A percentile compares a stretch with the other conserved stretches of the same genome.
phyloP scores from a whole-genome alignment of 352 stramenopile species.

The Pythium brachiatum region DNA sequence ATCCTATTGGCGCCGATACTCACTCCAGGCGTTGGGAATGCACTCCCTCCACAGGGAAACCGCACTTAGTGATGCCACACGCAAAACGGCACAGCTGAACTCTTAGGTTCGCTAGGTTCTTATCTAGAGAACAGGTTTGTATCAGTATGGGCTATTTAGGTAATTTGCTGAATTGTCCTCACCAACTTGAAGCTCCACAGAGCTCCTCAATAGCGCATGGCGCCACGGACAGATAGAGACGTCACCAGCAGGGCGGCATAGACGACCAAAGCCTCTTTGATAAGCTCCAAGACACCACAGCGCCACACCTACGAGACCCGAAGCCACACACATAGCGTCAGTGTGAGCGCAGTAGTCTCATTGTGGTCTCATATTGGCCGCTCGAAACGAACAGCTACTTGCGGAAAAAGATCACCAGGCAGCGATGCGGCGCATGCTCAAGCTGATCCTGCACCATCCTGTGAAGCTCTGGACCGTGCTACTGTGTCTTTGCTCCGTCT shows the following conservation, averaged over 20 bases:
- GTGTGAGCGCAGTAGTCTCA: neutral
- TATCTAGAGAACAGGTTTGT: neutral
- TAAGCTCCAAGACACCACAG: no score
- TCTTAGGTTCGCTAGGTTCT: constrained; percentile 1
- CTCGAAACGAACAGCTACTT: neutral
- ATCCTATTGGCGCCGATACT: neutral
- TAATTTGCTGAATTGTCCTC: constrained; percentile 9
- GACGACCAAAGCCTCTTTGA: neutral
- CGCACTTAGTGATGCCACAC: neutral
- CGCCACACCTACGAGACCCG: no score
- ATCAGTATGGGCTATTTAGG: neutral
- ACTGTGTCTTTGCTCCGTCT: constrained; percentile 54
- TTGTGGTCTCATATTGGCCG: no score
- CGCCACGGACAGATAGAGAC: neutral
- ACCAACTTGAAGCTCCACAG: constrained; percentile 18
- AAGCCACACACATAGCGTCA: neutral
- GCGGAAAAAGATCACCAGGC: neutral
- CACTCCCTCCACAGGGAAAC: constrained; percentile 10
- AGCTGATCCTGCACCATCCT: constrained; percentile 61
- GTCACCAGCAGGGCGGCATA: constrained; percentile 17
- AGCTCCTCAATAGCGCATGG: neutral
- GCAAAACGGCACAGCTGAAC: constrained; percentile 1
- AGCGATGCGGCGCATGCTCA: constrained; percentile 35
- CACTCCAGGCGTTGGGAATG: neutral
- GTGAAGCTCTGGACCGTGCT: constrained; percentile 46